A percentile compares a stretch with the other conserved stretches of the same genome.
Evolutionary conservation across 768 basidiomycete species (phyloP).

Genomic region (Tricholoma matsutake): DNA sequence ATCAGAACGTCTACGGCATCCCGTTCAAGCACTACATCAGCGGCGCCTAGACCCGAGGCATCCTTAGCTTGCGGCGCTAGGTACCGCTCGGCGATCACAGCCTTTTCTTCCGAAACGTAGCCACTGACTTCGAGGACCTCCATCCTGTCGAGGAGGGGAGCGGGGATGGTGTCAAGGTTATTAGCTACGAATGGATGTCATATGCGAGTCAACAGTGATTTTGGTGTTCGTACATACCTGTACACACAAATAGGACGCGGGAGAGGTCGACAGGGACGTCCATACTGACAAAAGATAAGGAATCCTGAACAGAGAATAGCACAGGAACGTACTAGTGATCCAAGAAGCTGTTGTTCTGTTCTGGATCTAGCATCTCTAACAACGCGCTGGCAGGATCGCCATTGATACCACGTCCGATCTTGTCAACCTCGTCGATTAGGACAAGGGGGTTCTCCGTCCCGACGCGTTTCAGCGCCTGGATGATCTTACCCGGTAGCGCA

Average conservation of each 20-base stretch:
- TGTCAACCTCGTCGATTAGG: slow-evolving; percentile 94
- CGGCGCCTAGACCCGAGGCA: slow-evolving; percentile 79
- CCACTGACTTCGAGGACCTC: slow-evolving; percentile 94
- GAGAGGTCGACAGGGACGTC: slow-evolving; percentile 97
- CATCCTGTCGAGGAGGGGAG: slow-evolving; percentile 92
- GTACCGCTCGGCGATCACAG: slow-evolving; percentile 82
- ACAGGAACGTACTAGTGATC: slow-evolving; percentile 80
- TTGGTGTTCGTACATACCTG: slow-evolving; percentile 27
- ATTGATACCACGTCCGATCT: slow-evolving; percentile 88
- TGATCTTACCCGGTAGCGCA: slow-evolving; percentile 91
- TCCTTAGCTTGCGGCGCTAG: slow-evolving; percentile 93
- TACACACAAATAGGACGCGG: slow-evolving; percentile 96
- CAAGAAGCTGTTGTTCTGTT: slow-evolving; percentile 92
- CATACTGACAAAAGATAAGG: slow-evolving; percentile 51
- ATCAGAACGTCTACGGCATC: slow-evolving; percentile 84
- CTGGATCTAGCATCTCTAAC: slow-evolving; percentile 91
- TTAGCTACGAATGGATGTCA: slow-evolving; percentile 53
- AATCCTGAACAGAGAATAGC: slow-evolving; percentile 4
- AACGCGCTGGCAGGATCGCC: slow-evolving; percentile 91
- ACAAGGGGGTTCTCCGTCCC: slow-evolving; percentile 94
- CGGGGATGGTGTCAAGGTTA: slow-evolving; percentile 90
- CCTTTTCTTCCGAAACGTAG: slow-evolving; percentile 92
- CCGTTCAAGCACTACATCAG: slow-evolving; percentile 76
- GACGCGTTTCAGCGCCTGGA: slow-evolving; percentile 90
- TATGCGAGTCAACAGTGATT: background rate